Evolutionary conservation across 148 eudicot species (phyloP).

Genomic region (Mesembryanthemum crystallinum): DNA sequence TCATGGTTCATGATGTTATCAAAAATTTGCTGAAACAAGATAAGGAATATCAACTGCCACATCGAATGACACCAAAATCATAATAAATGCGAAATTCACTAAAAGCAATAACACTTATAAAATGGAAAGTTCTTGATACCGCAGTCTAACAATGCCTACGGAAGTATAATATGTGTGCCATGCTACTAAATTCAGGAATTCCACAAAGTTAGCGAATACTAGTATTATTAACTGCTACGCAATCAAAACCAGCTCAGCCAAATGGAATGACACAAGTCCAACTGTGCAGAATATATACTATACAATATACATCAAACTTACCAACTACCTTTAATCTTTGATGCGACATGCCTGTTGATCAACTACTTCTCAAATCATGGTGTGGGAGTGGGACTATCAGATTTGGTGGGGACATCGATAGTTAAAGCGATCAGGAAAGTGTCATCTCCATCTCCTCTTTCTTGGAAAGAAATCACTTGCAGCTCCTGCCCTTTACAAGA

Average conservation of each 20-base stretch:
- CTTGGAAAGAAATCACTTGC: neutral
- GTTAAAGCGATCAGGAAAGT: neutral
- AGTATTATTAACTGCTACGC: neutral
- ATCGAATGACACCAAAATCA: conserved; percentile 16
- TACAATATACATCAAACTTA: neutral
- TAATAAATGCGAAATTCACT: neutral
- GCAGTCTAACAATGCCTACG: neutral
- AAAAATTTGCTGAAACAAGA: conserved; percentile 78
- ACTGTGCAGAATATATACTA: neutral
- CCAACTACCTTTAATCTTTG: neutral
- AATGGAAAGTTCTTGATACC: neutral
- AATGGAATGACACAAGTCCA: neutral
- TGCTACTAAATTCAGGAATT: neutral
- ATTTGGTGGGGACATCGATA: neutral
- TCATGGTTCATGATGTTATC: conserved; percentile 92
- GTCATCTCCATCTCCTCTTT: neutral
- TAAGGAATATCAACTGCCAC: conserved; percentile 8
- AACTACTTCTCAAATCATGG: neutral
- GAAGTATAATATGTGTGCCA: neutral
- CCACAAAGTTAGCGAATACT: neutral
- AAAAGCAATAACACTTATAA: neutral
- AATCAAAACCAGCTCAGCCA: neutral
- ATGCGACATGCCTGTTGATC: neutral
- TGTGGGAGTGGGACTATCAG: neutral
- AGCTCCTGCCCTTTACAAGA: neutral